Percentiles rank a stretch among this genome's conserved stretches.
Evolutionary conservation across 2,329 filamentous ascomycete species (phyloP).

Genomic region (Kalmusia sp.): DNA sequence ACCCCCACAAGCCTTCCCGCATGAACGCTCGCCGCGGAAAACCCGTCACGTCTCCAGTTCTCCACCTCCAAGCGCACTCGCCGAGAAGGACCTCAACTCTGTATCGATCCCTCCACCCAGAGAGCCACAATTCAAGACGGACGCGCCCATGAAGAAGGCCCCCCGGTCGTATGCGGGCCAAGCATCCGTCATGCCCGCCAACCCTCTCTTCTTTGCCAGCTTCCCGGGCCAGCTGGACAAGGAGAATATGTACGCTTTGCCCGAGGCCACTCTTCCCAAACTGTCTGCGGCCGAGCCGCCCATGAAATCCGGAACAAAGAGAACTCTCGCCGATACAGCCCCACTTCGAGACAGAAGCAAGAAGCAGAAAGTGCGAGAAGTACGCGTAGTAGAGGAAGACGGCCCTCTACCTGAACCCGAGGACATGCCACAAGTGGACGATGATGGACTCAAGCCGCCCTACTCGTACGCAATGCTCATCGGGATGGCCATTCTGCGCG

Average conservation of each 20-base stretch:
- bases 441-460: conserved; percentile 87
- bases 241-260: conserved; percentile 55
- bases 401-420: conserved; percentile 71
- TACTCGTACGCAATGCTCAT: conserved; percentile 96
- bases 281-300: conserved; percentile 36
- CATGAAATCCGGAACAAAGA: conserved; percentile 54
- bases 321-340: conserved; percentile 74
- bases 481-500: conserved; percentile 93
- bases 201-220: conserved; percentile 61
- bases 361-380: conserved; percentile 68
- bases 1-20: conserved; percentile 60
- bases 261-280: conserved; percentile 44
- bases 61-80: conserved; percentile 64
- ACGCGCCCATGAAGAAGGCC: conserved; percentile 72
- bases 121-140: conserved; percentile 62
- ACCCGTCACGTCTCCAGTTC: conserved; percentile 63
- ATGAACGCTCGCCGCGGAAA: conserved; percentile 75
- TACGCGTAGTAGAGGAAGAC: conserved; percentile 50
- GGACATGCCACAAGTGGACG: conserved; percentile 81
- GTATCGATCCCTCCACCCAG: conserved; percentile 71
- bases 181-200: conserved; percentile 51
- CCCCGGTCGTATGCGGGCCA: conserved; percentile 55
- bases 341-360: conserved; percentile 76
- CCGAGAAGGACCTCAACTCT: conserved; percentile 69
- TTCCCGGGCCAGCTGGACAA: conserved; percentile 58